These are phyloP conservation scores for Begonia masoniana DNA, from an alignment of 306 rosid species.

Conservation along the genomic window DNA sequence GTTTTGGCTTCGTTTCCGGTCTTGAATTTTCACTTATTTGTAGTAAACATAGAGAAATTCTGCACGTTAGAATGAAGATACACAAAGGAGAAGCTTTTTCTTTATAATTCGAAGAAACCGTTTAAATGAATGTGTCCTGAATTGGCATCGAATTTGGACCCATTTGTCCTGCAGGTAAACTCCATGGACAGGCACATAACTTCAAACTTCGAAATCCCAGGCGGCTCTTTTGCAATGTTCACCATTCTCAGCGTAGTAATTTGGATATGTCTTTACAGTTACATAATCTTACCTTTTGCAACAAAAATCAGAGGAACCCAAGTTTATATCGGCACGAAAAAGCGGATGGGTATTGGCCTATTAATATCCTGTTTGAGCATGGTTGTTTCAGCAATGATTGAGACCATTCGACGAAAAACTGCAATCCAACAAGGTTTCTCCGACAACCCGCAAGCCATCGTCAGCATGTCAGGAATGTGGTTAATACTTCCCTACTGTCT, in stretches of 20 bases:
- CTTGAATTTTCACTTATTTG: no score
- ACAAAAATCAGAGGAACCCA: constrained; percentile 1
- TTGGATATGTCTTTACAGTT: constrained; percentile 3
- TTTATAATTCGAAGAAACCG: no score
- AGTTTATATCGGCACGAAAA: neutral
- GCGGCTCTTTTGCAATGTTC: constrained; percentile 3
- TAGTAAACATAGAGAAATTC: no score
- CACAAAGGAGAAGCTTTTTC: no score
- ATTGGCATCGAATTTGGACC: no score
- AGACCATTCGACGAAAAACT: neutral
- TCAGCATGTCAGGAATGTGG: constrained; percentile 9
- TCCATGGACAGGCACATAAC: constrained; percentile 8
- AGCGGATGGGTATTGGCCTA: neutral
- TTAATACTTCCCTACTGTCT: neutral
- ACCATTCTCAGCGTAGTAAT: neutral
- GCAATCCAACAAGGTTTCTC: constrained; percentile 1
- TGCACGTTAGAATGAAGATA: no score
- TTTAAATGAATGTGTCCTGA: no score
- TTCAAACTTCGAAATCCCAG: constrained; percentile 3
- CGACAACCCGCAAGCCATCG: constrained; percentile 1
- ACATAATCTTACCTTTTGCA: neutral
- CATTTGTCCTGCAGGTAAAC: neutral
- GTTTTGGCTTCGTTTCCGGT: no score
- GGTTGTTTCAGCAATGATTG: neutral
- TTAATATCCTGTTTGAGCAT: neutral